Evolutionary conservation across 371 early-diverging fungal genomes (phyloP), one percentile per base, ranked within the genome.

Genomic region (Syncephalastrum sp.): DNA sequence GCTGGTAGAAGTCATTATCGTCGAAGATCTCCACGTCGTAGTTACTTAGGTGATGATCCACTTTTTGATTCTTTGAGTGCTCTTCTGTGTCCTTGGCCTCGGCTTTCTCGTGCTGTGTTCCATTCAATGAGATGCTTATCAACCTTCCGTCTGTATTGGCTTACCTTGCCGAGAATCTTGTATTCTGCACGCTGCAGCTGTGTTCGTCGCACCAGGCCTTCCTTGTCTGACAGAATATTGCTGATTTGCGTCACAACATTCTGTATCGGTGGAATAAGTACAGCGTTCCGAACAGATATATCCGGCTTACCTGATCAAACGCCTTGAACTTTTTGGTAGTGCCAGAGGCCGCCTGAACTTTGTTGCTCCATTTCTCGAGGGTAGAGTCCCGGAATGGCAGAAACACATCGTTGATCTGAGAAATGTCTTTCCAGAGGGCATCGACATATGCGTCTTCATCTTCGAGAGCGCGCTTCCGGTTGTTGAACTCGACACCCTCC

Each of bases 1-100:
- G 91, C 60, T 92, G 92, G 70, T 97, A 97, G 68, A 93, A 97
- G 70, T 97, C 98, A 15, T 86, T 82, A 61, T 97, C 98, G 64
- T 97, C 97, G 79, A 95, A 97, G 24, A 97, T 86, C 59, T 95
- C 94, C 15, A 69, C 68, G 59, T 94, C 93, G 49, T 88, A 86
- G 54, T 88, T 83, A 43, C 84, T 75, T 54, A 91, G 69, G 59
- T 91, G 86, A 38, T 82, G 77, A 55, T 88, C 89, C 42, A 80
- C 70, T 38, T 66, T 68, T 47, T 63, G 61, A 19, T 58, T 56
- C 19, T 27, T 58, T 53, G 68, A 62, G 23, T 61, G 52, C 3
- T 23, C 19, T 10, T 59, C 46, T 24, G 41, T 38, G 21, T 65
- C 50, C 17, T 59, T 56, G 1, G 17, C 53, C 44, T 53, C 24